Percentiles rank a stretch among this genome's conserved stretches.
Evolutionary conservation across 2,329 filamentous ascomycete species (phyloP).

Genomic region (Aulographum hederae): DNA sequence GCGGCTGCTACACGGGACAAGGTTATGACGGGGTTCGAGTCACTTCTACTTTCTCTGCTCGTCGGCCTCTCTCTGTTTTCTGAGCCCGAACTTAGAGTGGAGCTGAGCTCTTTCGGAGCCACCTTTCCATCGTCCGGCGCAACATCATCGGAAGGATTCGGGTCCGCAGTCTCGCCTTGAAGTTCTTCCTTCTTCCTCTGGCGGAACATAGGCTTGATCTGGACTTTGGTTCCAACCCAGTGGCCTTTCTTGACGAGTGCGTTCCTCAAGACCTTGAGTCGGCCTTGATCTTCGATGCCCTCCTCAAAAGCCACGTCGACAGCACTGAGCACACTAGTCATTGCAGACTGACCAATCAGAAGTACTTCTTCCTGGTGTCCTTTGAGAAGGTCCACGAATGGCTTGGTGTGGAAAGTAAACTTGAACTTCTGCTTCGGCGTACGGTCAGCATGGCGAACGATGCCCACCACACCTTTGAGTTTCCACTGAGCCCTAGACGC

Average conservation of each 20-base stretch:
- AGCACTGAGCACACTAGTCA: constrained; percentile 76
- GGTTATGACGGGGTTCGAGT: constrained; percentile 77
- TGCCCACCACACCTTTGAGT: constrained; percentile 90
- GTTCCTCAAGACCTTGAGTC: constrained; percentile 70
- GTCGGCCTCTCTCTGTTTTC: constrained; percentile 14
- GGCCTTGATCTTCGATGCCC: constrained; percentile 67
- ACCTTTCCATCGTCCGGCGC: neutral
- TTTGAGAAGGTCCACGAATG: constrained; percentile 85
- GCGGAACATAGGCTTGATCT: constrained; percentile 98
- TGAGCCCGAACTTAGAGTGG: neutral
- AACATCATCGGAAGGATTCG: neutral
- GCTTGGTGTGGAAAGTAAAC: constrained; percentile 93
- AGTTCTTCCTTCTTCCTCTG: constrained; percentile 38
- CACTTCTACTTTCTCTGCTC: constrained; percentile 45
- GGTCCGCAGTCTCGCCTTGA: neutral
- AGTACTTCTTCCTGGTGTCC: constrained; percentile 94
- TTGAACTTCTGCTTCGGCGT: constrained; percentile 99
- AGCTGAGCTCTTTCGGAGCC: neutral
- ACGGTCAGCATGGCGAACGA: constrained; percentile 88
- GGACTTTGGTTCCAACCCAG: constrained; percentile 92
- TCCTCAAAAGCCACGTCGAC: constrained; percentile 65
- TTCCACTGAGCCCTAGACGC: constrained; percentile 88
- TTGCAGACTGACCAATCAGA: constrained; percentile 74
- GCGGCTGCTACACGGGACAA: constrained; percentile 87
- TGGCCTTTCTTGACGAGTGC: constrained; percentile 82